These are phyloP conservation scores for Exophiala lecanii-corni DNA, from an alignment of 2,329 filamentous ascomycete genomes.

Conservation along the genomic window DNA sequence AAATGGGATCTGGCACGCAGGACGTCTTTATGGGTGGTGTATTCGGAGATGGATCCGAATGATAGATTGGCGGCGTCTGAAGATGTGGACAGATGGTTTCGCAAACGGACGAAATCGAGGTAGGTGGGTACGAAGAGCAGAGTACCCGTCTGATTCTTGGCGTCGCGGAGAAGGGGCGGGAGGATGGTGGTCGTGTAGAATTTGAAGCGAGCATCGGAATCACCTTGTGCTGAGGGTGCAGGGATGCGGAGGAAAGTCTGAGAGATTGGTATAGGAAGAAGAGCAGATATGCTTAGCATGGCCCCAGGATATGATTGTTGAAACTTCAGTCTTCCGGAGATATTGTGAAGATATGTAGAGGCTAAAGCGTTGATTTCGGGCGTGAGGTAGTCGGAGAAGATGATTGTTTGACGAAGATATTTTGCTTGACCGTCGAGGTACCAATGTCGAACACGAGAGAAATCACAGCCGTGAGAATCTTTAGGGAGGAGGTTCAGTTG, in stretches of 20 bases:
- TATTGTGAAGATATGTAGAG: constrained; percentile 71
- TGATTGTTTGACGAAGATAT: constrained; percentile 77
- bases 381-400: constrained; percentile 77
- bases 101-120: constrained; percentile 87
- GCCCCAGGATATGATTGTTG: constrained; percentile 65
- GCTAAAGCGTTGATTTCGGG: constrained; percentile 81
- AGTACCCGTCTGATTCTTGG: constrained; percentile 63
- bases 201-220: constrained; percentile 84
- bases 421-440: constrained; percentile 85
- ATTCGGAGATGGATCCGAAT: constrained; percentile 86
- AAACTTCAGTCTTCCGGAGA: constrained; percentile 72
- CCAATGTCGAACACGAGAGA: constrained; percentile 82
- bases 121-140: constrained; percentile 90
- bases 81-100: constrained; percentile 83
- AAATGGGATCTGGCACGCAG: constrained; percentile 85
- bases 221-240: constrained; percentile 61
- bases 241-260: constrained; percentile 91
- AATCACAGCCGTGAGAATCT: constrained; percentile 88
- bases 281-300: constrained; percentile 62
- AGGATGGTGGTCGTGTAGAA: constrained; percentile 83
- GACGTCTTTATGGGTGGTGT: constrained; percentile 72
- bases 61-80: constrained; percentile 52
- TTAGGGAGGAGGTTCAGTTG: constrained; percentile 88
- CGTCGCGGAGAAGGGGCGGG: constrained; percentile 66
- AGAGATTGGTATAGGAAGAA: constrained; percentile 57